Base-by-base conservation (phyloP, 257 asterid species). In the Lycium barbarum region DNA sequence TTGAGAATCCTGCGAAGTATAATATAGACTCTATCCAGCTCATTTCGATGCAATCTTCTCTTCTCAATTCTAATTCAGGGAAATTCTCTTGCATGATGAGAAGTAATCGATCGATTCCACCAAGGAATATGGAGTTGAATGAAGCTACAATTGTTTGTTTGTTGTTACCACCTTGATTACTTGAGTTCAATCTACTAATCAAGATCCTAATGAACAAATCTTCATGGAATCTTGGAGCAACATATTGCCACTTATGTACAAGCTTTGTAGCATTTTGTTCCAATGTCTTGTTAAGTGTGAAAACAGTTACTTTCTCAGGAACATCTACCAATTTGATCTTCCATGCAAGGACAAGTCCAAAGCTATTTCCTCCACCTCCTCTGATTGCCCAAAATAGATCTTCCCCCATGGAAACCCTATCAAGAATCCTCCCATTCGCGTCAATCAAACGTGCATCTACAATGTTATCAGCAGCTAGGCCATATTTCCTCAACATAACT, bases 321-420 rank as follows among this genome's bases (percentile, higher is more conserved):
- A 83, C 81, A 35, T 83, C 80, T 5, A 83, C 70, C 0, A 83
- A 53, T 45, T 53, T 71, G 26, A 83, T 5, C 54, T 83, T 83
- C 85, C 85, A 83, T 35, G 85, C 9, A 68, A 83, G 85, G 9
- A 83, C 65, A 53, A 83, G 66, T 49, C 80, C 85, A 67, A 83
- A 83, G 47, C 15, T 83, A 67, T 83, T 83, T n/a, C 85, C 45
- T 40, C 45, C 45, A 40, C 45, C 45, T 40, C 45, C 85, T 35
- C 85, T 67, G 53, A 83, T 83, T 15, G 85, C 85, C 85, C 85
- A 83, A 67, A 83, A 83, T 3, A 83, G 55, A 53, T 83, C 80
- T 10, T 83, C 80, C 2, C 85, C 85, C 85, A 83, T 83, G 4
- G 80, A 51, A 10, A 1, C 36, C 43, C 85, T 17, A 17, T 83